Evolutionary conservation across 2,329 filamentous ascomycete species (phyloP), one percentile per base, ranked within the genome.

Genomic region (Aureobasidium zeae): DNA sequence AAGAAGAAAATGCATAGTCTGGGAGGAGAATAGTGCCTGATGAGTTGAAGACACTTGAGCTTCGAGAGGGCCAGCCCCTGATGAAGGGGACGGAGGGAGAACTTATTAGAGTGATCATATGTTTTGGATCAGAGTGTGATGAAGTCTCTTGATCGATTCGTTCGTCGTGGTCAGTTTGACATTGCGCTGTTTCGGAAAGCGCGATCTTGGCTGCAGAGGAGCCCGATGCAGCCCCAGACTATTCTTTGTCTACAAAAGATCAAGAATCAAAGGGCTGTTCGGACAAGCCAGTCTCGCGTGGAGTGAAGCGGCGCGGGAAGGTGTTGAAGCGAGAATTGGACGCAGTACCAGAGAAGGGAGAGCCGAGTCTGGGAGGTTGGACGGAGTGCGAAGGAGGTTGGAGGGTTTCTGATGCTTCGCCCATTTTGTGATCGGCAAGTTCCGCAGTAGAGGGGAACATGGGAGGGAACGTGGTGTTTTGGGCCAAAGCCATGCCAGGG

Each of bases 361-460:
- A 71, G 6, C 68, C 67, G 2, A 71, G 60, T 25, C 69, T 65
- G 31, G 64, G 60, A 1, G 64, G 62, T 2, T 60, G 60, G n/a
- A n/a, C n/a, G 9, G 47, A 48, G 8, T 45, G 39, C 22, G 30
- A 30, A 1, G 43, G 43, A 12, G 15, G 25, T 4, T 36, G 32
- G 12, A 45, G 34, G 5, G 12, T 37, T 20, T 30, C 28, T 4
- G 41, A 44, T 13, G 49, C 50, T 25, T 58, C 57, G 19, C 58
- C 62, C 9, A 53, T 51, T 12, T 19, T 38, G 24, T 39, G 25
- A 31, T 44, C 46, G 11, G 31, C 34, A 25, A 31, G 20, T 10
- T 21, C 26, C 5, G 51, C 26, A 25, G 68, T 68, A 5, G 72
- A 72, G 3, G 68, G 71, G 53, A 78, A 76, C 3, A 78, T 62